Evolutionary conservation across 495 filamentous ascomycete species (phyloP), one percentile per base, ranked within the genome.

Genomic region (Chlorociboria aeruginascens): DNA sequence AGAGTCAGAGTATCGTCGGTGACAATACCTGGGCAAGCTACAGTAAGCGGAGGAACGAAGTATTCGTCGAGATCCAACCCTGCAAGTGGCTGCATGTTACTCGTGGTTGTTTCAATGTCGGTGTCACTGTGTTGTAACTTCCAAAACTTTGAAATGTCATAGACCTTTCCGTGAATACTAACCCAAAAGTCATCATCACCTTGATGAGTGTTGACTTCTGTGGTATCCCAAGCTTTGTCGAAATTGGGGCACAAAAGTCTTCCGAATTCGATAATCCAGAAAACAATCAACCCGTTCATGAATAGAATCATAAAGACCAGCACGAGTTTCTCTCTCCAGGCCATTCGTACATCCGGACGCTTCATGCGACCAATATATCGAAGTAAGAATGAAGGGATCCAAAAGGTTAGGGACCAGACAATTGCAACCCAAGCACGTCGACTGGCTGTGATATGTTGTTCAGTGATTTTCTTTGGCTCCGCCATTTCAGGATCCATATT

Each of bases 281-380:
- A 98, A 40, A 95, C 74, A 51, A 98, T 77, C 35, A 78, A 61
- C 11, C 65, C 90, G 62, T 98, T 98, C 53, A 95, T 66, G 30
- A 97, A 54, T 17, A 86, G 60, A 51, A 98, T 97, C 48, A 95
- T 49, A 31, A 83, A 65, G 25, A 86, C 75, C 8, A 98, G 70
- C 6, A 95, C 80, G 34, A 98, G 33, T 65, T 98, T 98, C 57
- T 98, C 92, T 61, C 55, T 54, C 92, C 92, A 98, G 6, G 92
- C 92, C 78, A 97, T 84, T 1, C 92, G 83, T 36, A 98, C 85
- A 66, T 98, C 92, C 1, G 92, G 92, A 36, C 92, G 80, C 66
- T 95, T 95, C 92, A 97, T 98, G 14, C 92, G 83, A 13, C 92
- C 92, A 51, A 97, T 55, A 44, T 74, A 83, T n/a, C 71, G 70